phyloP scores from a whole-genome alignment of 352 stramenopile genomes.

The Globisporangium radiosum region DNA sequence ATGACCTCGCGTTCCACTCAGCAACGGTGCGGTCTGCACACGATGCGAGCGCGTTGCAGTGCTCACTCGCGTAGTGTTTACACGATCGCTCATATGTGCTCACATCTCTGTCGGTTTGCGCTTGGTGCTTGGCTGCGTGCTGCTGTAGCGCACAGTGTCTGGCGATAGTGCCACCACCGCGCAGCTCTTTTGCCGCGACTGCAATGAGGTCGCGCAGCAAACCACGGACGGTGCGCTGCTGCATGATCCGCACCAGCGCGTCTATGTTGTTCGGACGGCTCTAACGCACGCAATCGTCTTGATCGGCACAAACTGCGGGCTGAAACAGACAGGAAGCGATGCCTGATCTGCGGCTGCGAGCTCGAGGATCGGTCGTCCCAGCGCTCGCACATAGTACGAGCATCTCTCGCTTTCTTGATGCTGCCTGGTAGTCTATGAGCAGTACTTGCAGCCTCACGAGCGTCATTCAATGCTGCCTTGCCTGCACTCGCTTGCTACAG shows the following conservation, averaged over 20 bases:
- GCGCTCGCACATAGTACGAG: neutral
- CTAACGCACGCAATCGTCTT: no score
- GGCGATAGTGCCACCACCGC: neutral
- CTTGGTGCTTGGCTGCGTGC: neutral
- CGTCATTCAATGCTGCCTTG: no score
- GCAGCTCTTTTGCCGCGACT: constrained; percentile 57
- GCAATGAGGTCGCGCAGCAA: constrained; percentile 42
- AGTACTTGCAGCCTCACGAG: no score
- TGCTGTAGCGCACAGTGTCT: neutral
- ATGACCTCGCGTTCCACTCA: constrained; percentile 61
- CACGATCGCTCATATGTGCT: neutral
- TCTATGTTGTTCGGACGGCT: neutral
- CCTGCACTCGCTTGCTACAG: neutral
- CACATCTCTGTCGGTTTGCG: no score
- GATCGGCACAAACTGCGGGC: neutral
- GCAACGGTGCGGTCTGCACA: neutral
- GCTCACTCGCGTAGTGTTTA: neutral
- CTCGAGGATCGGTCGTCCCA: constrained; percentile 20
- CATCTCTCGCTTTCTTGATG: neutral
- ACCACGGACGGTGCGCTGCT: constrained; percentile 39
- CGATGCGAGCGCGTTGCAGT: neutral
- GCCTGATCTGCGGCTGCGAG: constrained; percentile 58
- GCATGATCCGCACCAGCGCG: neutral
- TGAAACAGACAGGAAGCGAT: constrained; percentile 47
- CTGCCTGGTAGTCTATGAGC: neutral